Evolutionary conservation across 2,329 filamentous ascomycete genomes (phyloP).

Genomic region (Colletotrichum orchidophilum): DNA sequence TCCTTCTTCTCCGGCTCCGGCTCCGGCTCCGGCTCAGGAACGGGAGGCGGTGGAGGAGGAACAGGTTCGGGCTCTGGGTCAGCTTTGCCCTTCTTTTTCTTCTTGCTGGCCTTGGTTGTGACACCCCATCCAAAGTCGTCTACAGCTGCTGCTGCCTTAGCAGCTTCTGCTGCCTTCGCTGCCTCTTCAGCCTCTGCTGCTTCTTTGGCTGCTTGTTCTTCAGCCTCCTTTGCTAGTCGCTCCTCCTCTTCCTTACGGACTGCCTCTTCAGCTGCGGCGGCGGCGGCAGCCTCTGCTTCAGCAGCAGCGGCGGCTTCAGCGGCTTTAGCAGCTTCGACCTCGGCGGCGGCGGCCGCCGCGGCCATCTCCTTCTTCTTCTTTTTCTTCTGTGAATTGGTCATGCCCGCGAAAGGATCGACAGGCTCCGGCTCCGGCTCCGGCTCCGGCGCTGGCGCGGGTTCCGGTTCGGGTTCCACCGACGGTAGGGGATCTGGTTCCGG

Average conservation of each 20-base stretch:
- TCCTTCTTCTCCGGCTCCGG: constrained; percentile 33
- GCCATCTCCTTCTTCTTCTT: constrained; percentile 38
- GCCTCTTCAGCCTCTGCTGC: constrained; percentile 31
- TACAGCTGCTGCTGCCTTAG: constrained; percentile 33
- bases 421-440: constrained; percentile 38
- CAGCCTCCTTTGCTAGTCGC: constrained; percentile 47
- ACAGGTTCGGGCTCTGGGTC: constrained; percentile 27
- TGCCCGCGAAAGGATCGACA: constrained; percentile 43
- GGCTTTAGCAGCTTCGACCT: constrained; percentile 13
- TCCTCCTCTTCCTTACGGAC: constrained; percentile 38
- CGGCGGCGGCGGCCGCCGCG: constrained; percentile 13
- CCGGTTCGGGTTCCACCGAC: constrained; percentile 33
- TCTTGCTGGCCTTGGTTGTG: constrained; percentile 40
- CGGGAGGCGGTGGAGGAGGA: constrained; percentile 30
- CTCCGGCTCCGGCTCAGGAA: constrained; percentile 38
- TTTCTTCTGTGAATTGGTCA: constrained; percentile 44
- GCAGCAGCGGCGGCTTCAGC: constrained; percentile 28
- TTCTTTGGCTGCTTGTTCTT: constrained; percentile 42
- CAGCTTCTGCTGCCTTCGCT: constrained; percentile 29
- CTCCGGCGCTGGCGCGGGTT: constrained; percentile 37
- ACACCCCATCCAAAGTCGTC: constrained; percentile 34
- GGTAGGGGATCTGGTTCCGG: constrained; percentile 38
- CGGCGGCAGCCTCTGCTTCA: constrained; percentile 33
- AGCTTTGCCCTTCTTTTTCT: constrained; percentile 42
- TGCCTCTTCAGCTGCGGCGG: constrained; percentile 51